Percentiles rank a stretch among this genome's conserved stretches.
Conservation (phyloP, 176 grass and related monocot species). For the Musa beccarii region DNA sequence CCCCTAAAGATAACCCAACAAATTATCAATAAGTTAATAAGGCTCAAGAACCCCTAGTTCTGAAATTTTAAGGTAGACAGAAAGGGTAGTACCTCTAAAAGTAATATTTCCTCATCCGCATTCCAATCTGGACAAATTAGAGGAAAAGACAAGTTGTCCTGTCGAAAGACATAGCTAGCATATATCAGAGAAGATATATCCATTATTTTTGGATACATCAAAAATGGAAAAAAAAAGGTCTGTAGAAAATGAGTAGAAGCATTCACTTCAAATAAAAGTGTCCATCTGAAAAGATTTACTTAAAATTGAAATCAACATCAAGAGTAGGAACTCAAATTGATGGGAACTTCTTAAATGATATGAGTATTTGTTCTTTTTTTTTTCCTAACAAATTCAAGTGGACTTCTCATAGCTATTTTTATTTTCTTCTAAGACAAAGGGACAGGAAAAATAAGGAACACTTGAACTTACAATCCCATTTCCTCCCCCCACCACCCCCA, state of each 20-base stretch:
- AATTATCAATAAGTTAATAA: conserved; percentile 19
- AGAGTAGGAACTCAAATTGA: no score
- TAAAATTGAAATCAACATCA: not conserved
- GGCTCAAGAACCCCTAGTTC: conserved; percentile 4
- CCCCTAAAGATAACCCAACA: conserved; percentile 46
- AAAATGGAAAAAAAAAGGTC: not conserved
- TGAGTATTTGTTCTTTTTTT: no score
- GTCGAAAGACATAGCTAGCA: conserved; percentile 24
- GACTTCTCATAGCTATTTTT: no score
- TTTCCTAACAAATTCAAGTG: no score
- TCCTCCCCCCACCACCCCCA: no score
- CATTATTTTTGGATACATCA: not conserved
- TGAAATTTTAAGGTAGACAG: not conserved
- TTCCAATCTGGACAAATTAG: conserved; percentile 98
- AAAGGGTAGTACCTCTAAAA: conserved; percentile 60
- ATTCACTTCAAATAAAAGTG: not conserved
- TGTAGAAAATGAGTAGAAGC: not conserved
- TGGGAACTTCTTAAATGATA: no score
- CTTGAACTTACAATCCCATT: no score
- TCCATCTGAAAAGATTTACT: no score
- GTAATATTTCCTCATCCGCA: conserved; percentile 96
- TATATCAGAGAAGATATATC: not conserved
- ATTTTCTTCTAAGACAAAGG: no score
- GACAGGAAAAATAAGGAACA: no score
- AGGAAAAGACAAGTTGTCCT: conserved; percentile 93